Percentiles rank a stretch among this genome's conserved stretches.
Evolutionary conservation across 108 stramenopile genomes (phyloP).

Genomic region (Fragilaria crotonensis): DNA sequence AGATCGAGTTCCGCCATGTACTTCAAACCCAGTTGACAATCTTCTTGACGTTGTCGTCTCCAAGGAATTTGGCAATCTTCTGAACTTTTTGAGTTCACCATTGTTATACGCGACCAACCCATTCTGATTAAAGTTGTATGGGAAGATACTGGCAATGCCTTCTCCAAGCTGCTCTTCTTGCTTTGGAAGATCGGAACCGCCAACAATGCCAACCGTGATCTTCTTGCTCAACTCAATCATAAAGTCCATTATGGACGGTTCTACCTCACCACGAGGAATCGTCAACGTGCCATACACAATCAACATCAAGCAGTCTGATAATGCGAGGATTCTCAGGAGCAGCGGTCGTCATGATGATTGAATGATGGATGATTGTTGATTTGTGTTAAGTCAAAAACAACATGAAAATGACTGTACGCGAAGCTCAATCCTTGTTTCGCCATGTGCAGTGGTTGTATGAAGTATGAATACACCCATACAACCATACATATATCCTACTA

Average conservation of each 20-base stretch:
- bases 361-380: too few species aligned
- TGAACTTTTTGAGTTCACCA: slow-evolving; percentile 73
- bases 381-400: too few species aligned
- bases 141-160: slow-evolving; percentile 78
- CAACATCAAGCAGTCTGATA: slow-evolving; percentile 97
- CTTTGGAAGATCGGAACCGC: slow-evolving; percentile 96
- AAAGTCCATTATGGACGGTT: slow-evolving; percentile 84
- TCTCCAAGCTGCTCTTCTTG: slow-evolving; percentile 98
- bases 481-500: too few species aligned
- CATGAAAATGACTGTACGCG: too few species aligned
- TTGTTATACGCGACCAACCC: slow-evolving; percentile 97
- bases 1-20: slow-evolving; percentile 86
- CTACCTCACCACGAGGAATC: slow-evolving; percentile 88
- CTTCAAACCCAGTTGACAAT: slow-evolving; percentile 96
- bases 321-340: slow-evolving; percentile 84
- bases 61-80: slow-evolving; percentile 77
- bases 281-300: slow-evolving; percentile 99
- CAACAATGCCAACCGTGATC: slow-evolving; percentile 98
- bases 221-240: slow-evolving; percentile 82
- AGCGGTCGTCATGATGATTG: slow-evolving; percentile 18
- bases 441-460: too few species aligned
- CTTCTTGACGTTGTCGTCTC: slow-evolving; percentile 95
- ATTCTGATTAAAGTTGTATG: slow-evolving; percentile 99
- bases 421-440: too few species aligned
- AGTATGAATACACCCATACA: too few species aligned